phyloP scores from a whole-genome alignment of 2,329 filamentous ascomycete genomes.

The Ceratocystis variospora region DNA sequence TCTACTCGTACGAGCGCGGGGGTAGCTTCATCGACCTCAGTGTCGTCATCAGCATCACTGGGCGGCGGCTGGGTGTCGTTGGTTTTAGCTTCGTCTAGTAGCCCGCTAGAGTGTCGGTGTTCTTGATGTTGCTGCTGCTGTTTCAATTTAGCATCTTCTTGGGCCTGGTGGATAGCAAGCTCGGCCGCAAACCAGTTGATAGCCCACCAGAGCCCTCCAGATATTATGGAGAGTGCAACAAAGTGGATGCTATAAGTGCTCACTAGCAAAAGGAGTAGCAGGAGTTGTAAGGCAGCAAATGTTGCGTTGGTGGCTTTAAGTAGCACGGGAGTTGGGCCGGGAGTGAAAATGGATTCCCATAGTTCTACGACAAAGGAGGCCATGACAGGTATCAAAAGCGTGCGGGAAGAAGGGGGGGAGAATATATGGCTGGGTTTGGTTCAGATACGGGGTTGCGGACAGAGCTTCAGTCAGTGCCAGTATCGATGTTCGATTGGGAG shows the following conservation, averaged over 20 bases:
- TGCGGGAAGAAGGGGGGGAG: not conserved
- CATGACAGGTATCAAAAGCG: constrained; percentile 30
- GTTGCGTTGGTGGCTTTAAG: constrained; percentile 79
- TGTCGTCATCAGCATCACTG: constrained; percentile 32
- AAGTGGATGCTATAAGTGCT: constrained; percentile 85
- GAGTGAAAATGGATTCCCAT: constrained; percentile 86
- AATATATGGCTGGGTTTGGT: not conserved
- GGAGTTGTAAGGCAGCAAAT: constrained; percentile 70
- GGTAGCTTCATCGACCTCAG: constrained; percentile 34
- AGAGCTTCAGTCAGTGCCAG: too few relatives aligned
- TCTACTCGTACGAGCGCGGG: constrained; percentile 21
- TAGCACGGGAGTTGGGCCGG: constrained; percentile 76
- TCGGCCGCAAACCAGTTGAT: constrained; percentile 94
- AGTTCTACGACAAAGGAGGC: constrained; percentile 57
- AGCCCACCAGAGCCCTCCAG: constrained; percentile 72
- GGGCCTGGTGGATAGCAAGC: constrained; percentile 33
- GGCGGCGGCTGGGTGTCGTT: constrained; percentile 25
- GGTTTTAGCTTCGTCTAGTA: constrained; percentile 14
- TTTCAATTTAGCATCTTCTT: constrained; percentile 26
- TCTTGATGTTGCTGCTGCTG: constrained; percentile 24
- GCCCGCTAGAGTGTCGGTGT: not conserved
- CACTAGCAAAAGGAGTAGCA: constrained; percentile 62
- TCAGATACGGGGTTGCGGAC: not conserved
- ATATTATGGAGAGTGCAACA: constrained; percentile 63
- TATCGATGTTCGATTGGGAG: too few relatives aligned